Base-by-base conservation (phyloP, 1,284 basidiomycete genomes). In the Rhizoctonia solani region DNA sequence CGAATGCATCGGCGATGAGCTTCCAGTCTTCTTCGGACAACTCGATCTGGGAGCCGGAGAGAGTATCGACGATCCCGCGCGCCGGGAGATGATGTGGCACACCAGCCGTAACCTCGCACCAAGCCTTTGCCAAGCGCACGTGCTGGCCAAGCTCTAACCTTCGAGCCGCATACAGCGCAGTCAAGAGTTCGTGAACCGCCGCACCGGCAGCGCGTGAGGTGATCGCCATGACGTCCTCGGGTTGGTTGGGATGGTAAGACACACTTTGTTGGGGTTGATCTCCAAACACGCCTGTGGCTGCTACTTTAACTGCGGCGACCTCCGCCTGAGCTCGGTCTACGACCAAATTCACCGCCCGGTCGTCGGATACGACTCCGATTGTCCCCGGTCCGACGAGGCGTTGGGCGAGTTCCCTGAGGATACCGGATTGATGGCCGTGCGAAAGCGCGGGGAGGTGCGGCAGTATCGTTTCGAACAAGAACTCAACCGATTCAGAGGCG, bases 1-100 rank as follows among this genome's bases (percentile, higher is more conserved):
- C 61, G 46, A 65, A 65, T 50, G 61, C 61, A 4, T 44, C 44
- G 16, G 61, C 52, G n/a, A 65, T 39, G 39, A 65, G 37, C 39
- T 65, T 29, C 61, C 61, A 65, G n/a, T 65, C 61, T 4, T 34
- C 25, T 11, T 23, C 37, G 34, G 61, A 30, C 9, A 65, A 39
- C n/a, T 27, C 27, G 8, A 30, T 27, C 11, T 44, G 1, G 25
- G 34, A 19, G 23, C 37, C 39, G 49, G 49, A 30, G 16, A 65
- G 27, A n/a, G 61, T 46, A 34, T 54, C 61, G 13, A 65, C 50
- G 19, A 65, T 65, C 27, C 61, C 61, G 13, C 50, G 61, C n/a
- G 61, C 61, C 27, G 61, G 39, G 23, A 65, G 50, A 3, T 41
- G 49, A 19, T 65, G 61, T 13, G 61, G 61, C 3, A 65, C 34